Percentiles rank a stretch among this genome's conserved stretches.
Conservation (phyloP, 768 basidiomycete genomes). For the Russula olivacea region DNA sequence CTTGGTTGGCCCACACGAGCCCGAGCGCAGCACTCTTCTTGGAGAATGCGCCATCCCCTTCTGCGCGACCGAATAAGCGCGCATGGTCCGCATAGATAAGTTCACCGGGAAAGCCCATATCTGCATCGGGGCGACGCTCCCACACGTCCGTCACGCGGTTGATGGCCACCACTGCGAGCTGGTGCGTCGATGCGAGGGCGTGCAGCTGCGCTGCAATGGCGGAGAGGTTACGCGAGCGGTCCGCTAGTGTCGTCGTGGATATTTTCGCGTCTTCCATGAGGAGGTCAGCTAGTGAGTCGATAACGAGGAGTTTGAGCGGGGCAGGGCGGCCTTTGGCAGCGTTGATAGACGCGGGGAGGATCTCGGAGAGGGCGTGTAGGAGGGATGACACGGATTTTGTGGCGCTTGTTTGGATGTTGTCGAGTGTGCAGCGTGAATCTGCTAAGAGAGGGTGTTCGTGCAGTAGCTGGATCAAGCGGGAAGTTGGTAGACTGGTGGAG, state of each 20-base stretch:
- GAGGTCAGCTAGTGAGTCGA: slow-evolving; percentile 86
- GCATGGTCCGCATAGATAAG: slow-evolving; percentile 68
- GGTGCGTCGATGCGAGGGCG: slow-evolving; percentile 53
- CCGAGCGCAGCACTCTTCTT: slow-evolving; percentile 79
- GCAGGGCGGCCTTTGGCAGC: slow-evolving; percentile 33
- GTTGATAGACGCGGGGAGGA: slow-evolving; percentile 49
- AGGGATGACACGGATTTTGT: slow-evolving; percentile 51
- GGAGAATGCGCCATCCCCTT: slow-evolving; percentile 36
- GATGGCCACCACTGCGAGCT: slow-evolving; percentile 72
- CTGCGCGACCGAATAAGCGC: slow-evolving; percentile 66
- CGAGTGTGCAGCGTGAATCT: slow-evolving; percentile 40
- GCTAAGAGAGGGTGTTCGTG: slow-evolving; percentile 45
- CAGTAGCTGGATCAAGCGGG: slow-evolving; percentile 61
- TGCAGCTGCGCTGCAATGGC: slow-evolving; percentile 69
- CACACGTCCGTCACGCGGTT: slow-evolving; percentile 90
- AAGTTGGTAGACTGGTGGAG: slow-evolving; percentile 60
- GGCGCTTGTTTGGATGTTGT: slow-evolving; percentile 57
- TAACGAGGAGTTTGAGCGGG: slow-evolving; percentile 72
- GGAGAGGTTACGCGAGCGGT: slow-evolving; percentile 66
- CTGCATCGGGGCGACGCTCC: slow-evolving; percentile 30
- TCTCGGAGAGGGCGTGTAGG: slow-evolving; percentile 47
- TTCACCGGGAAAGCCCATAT: slow-evolving; percentile 31
- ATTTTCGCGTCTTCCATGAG: slow-evolving; percentile 59
- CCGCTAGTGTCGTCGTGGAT: slow-evolving; percentile 54
- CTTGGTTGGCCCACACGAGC: slow-evolving; percentile 89